phyloP scores from a whole-genome alignment of 2,329 filamentous ascomycete genomes.

The Trichoderma semiorbis region DNA sequence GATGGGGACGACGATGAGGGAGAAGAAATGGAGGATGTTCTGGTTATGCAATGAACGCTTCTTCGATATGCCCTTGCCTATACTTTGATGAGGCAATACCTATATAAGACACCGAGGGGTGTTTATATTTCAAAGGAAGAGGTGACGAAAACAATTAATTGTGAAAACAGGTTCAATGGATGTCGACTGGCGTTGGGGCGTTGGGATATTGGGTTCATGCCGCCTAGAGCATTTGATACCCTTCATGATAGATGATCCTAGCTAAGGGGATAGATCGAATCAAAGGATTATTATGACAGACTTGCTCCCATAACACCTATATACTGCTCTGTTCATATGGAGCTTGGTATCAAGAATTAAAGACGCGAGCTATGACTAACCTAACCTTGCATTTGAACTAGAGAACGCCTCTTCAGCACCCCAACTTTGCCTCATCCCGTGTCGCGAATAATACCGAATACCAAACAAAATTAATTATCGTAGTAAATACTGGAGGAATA shows the following conservation, averaged over 20 bases:
- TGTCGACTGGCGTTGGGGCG: conserved; percentile 6
- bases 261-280: conserved; percentile 22
- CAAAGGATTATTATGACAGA: not conserved
- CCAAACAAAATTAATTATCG: too few species aligned
- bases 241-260: conserved; percentile 19
- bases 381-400: not conserved
- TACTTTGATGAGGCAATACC: not conserved
- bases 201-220: not conserved
- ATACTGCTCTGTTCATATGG: not conserved
- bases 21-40: conserved; percentile 78
- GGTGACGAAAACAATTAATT: not conserved
- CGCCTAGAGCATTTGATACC: conserved; percentile 7
- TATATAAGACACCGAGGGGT: not conserved
- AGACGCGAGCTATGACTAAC: not conserved
- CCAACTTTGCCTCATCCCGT: too few species aligned
- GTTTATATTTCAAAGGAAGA: not conserved
- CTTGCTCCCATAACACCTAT: not conserved
- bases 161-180: not conserved
- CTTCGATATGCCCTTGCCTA: not conserved
- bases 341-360: not conserved
- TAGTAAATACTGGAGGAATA: too few species aligned
- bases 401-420: too few species aligned
- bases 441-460: too few species aligned
- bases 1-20: conserved; percentile 66
- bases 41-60: conserved; percentile 26